Evolutionary conservation across 2,329 filamentous ascomycete species (phyloP).

Genomic region (Colletotrichum spinosum): DNA sequence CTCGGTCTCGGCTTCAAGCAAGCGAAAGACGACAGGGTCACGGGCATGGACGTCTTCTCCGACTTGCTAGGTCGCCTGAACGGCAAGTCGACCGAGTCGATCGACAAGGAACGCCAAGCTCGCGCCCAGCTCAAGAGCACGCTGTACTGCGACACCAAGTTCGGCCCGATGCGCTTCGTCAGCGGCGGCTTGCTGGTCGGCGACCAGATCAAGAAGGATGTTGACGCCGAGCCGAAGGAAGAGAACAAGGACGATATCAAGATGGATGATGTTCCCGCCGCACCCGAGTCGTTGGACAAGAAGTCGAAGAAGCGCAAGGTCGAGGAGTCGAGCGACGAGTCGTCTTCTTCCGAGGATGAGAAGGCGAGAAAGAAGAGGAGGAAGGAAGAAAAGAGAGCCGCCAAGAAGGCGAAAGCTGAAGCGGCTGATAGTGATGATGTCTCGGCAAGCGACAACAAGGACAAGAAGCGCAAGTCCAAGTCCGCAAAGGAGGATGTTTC

Average conservation of each 20-base stretch:
- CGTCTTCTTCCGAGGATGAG: slow-evolving; percentile 44
- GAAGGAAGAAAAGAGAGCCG: slow-evolving; percentile 50
- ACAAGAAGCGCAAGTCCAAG: slow-evolving; percentile 55
- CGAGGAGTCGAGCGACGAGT: slow-evolving; percentile 48
- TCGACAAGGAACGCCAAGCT: slow-evolving; percentile 76
- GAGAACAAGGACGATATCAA: slow-evolving; percentile 41
- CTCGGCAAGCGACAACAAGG: slow-evolving; percentile 47
- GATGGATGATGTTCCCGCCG: slow-evolving; percentile 40
- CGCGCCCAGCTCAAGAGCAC: slow-evolving; percentile 78
- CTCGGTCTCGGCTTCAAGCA: slow-evolving; percentile 87
- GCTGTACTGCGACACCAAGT: slow-evolving; percentile 79
- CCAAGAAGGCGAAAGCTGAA: slow-evolving; percentile 43
- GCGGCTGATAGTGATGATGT: slow-evolving; percentile 35
- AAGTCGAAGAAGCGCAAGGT: slow-evolving; percentile 64
- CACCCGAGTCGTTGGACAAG: slow-evolving; percentile 50
- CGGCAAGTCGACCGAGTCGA: slow-evolving; percentile 80
- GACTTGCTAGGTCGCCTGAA: slow-evolving; percentile 90
- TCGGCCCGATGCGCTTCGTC: slow-evolving; percentile 87
- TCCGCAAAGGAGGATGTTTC: slow-evolving; percentile 44
- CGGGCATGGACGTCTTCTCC: slow-evolving; percentile 88
- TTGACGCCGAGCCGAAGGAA: slow-evolving; percentile 45
- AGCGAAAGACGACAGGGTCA: slow-evolving; percentile 80
- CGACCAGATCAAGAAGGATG: slow-evolving; percentile 64
- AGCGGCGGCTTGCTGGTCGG: slow-evolving; percentile 79
- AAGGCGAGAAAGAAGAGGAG: slow-evolving; percentile 52